These are phyloP conservation scores for Podospora tetraspora DNA, from an alignment of 495 filamentous ascomycete species.

Conservation along the genomic window DNA sequence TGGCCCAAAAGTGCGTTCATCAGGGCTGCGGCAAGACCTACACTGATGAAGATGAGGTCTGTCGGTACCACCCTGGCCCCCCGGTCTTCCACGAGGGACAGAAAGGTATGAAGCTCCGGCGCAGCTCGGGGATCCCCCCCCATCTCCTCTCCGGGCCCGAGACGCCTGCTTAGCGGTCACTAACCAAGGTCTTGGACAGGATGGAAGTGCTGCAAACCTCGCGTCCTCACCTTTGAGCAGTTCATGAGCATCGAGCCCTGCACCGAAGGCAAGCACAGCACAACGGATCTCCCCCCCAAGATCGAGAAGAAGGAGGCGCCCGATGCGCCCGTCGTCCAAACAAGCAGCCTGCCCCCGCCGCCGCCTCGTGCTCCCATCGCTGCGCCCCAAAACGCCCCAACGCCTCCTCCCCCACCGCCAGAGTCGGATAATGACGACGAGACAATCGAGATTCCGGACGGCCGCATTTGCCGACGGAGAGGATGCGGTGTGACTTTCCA, in stretches of 20 bases:
- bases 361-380: constrained; percentile 46
- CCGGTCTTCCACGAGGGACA: constrained; percentile 97
- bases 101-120: constrained; percentile 63
- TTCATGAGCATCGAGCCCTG: constrained; percentile 93
- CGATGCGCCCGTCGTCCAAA: constrained; percentile 30
- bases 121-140: neutral
- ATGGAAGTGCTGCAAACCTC: constrained; percentile 99
- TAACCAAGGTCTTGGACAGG: constrained; percentile 47
- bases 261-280: constrained; percentile 89
- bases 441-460: constrained; percentile 59
- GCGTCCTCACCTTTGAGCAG: constrained; percentile 97
- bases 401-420: constrained; percentile 59
- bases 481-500: constrained; percentile 65
- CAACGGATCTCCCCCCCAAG: constrained; percentile 60
- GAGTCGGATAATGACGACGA: constrained; percentile 89
- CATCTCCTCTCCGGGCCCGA: neutral
- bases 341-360: constrained; percentile 39
- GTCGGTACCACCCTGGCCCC: constrained; percentile 87
- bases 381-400: constrained; percentile 49
- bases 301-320: constrained; percentile 47
- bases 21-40: constrained; percentile 91
- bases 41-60: constrained; percentile 76
- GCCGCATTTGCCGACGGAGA: constrained; percentile 68
- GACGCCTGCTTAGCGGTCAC: neutral
- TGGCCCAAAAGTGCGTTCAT: constrained; percentile 91